phyloP scores from a whole-genome alignment of 2,329 filamentous ascomycete species.

The Penicillium occitanis region DNA sequence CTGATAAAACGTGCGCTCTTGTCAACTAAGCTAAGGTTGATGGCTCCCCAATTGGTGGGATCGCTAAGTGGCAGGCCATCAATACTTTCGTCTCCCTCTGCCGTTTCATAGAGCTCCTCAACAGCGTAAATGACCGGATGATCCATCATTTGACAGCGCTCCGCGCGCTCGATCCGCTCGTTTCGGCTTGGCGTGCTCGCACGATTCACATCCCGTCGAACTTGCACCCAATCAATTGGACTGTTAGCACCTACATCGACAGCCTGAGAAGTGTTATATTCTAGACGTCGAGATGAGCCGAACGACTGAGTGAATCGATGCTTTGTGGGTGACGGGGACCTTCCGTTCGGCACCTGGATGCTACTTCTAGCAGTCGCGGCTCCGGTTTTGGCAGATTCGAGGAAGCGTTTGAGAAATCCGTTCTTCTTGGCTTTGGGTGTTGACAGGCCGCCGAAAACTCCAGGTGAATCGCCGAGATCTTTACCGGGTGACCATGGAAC shows the following conservation, averaged over 20 bases:
- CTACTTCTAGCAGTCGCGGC: conserved; percentile 86
- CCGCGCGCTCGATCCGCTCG: conserved; percentile 78
- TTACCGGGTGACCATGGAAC: conserved; percentile 56
- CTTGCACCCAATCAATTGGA: conserved; percentile 87
- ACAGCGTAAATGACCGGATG: conserved; percentile 84
- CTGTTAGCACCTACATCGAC: conserved; percentile 62
- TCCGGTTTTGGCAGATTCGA: conserved; percentile 90
- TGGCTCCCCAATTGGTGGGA: conserved; percentile 74
- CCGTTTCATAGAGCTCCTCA: conserved; percentile 79
- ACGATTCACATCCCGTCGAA: conserved; percentile 90
- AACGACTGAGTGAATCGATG: conserved; percentile 50
- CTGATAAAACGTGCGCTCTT: conserved; percentile 92
- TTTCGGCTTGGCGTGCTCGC: conserved; percentile 91
- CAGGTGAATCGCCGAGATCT: conserved; percentile 62
- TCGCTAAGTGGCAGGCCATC: conserved; percentile 81
- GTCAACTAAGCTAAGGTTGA: conserved; percentile 85
- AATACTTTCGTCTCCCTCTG: conserved; percentile 85
- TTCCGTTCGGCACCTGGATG: conserved; percentile 63
- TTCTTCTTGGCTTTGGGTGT: conserved; percentile 76
- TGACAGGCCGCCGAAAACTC: conserved; percentile 73
- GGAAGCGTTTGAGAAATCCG: conserved; percentile 93
- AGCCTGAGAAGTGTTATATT: conserved; percentile 62
- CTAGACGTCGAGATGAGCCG: conserved; percentile 35
- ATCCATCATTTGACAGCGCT: conserved; percentile 93
- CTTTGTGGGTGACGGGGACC: conserved; percentile 51